phyloP scores from a whole-genome alignment of 306 rosid species.

The Casuarina glauca region DNA sequence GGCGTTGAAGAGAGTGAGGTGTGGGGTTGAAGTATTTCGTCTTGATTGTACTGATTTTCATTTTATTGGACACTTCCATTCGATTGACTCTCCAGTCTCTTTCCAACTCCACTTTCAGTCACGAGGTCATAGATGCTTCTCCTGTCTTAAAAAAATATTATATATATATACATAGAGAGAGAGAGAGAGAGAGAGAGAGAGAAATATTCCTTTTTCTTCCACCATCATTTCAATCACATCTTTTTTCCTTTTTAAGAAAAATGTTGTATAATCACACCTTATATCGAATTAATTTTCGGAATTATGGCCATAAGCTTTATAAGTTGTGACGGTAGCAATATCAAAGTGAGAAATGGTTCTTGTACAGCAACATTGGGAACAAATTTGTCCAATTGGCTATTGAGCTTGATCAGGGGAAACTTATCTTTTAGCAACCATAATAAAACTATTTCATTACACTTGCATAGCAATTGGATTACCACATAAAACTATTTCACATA shows the following conservation, averaged over 20 bases:
- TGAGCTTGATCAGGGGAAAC: background rate
- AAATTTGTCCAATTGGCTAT: no score
- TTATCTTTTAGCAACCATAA: no score
- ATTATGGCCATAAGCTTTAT: no score
- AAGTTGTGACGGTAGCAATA: no score
- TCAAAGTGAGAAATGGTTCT: no score
- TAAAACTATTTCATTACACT: no score
- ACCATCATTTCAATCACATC: background rate
- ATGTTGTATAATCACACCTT: background rate
- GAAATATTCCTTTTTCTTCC: background rate
- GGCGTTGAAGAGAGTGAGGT: constrained; percentile 19
- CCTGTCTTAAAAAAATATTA: constrained; percentile 4
- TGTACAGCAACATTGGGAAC: no score
- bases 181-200: constrained; percentile 8
- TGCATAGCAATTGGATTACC: no score
- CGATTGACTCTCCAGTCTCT: constrained; percentile 32
- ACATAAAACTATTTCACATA: no score
- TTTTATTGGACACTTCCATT: constrained; percentile 23
- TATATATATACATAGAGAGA: background rate
- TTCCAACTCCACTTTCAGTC: constrained; percentile 24
- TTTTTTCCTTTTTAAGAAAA: background rate
- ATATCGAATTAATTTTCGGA: no score
- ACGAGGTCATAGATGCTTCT: constrained; percentile 30
- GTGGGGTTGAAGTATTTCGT: constrained; percentile 21
- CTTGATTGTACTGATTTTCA: constrained; percentile 18